These are phyloP conservation scores for Epichloe festucae DNA, from an alignment of 2,329 filamentous ascomycete genomes.

Conservation along the genomic window DNA sequence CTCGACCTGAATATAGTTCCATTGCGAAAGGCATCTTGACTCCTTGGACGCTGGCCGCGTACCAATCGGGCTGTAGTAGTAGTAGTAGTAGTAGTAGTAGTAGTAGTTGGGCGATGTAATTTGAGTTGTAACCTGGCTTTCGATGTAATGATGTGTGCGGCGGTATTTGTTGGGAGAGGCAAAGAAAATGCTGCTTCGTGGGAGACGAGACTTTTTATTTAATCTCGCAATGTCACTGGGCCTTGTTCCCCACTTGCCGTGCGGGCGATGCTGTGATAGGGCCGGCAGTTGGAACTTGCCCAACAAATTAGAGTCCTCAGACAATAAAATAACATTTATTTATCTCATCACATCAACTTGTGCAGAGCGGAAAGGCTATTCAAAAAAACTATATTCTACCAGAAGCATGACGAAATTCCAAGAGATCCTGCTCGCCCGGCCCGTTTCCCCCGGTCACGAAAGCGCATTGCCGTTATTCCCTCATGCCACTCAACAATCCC, in stretches of 20 bases:
- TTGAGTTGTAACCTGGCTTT: no score
- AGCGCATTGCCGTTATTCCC: no score
- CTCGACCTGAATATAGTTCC: slow-evolving; percentile 27
- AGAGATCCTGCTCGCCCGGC: no score
- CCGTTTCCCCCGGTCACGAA: no score
- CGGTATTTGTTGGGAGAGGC: neutral
- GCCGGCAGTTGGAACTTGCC: neutral
- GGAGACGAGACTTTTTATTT: neutral
- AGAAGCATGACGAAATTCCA: no score
- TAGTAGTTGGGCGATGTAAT: neutral
- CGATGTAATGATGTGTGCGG: neutral
- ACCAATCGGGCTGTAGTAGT: slow-evolving; percentile 4
- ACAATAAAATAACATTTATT: neutral
- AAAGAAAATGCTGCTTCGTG: neutral
- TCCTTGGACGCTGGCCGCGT: slow-evolving; percentile 11
- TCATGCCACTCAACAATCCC: no score
- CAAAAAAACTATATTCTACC: no score
- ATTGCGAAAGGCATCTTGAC: slow-evolving; percentile 18
- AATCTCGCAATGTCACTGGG: neutral
- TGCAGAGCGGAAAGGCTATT: no score
- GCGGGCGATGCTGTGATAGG: slow-evolving; percentile 2
- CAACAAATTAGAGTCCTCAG: neutral
- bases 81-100: neutral
- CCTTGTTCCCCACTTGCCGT: neutral
- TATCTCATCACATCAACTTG: neutral